Evolutionary conservation across 2,329 filamentous ascomycete genomes (phyloP).

Genomic region (Cordyceps pruinosa): DNA sequence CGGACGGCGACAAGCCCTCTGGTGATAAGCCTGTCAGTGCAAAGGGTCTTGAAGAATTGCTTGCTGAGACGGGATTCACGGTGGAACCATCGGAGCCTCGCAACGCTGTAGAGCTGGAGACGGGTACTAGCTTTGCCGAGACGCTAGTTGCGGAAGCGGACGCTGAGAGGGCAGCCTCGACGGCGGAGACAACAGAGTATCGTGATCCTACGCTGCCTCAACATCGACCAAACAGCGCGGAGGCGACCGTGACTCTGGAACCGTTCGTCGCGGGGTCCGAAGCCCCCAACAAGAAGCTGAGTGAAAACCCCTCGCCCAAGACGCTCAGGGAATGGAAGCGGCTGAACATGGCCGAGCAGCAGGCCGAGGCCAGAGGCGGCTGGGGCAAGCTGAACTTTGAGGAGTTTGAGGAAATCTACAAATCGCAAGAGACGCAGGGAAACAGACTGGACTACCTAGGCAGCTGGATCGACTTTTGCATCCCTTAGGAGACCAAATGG

Average conservation of each 20-base stretch:
- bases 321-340: conserved; percentile 43
- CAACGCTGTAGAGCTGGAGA: conserved; percentile 28
- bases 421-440: conserved; percentile 53
- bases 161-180: conserved; percentile 15
- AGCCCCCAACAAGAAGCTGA: not conserved
- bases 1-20: not conserved
- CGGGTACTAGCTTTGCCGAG: conserved; percentile 20
- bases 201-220: conserved; percentile 62
- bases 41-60: conserved; percentile 30
- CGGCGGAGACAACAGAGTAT: conserved; percentile 19
- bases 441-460: conserved; percentile 73
- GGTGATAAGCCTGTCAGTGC: conserved; percentile 9
- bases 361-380: conserved; percentile 66
- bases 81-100: conserved; percentile 27
- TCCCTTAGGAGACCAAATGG: conserved; percentile 39
- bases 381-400: conserved; percentile 69
- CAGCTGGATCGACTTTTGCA: conserved; percentile 82
- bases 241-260: conserved; percentile 2
- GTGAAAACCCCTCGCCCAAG: conserved; percentile 17
- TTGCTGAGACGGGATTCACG: conserved; percentile 39
- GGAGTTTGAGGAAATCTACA: conserved; percentile 75
- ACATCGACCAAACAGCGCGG: conserved; percentile 52
- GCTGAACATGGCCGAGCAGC: conserved; percentile 59
- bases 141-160: conserved; percentile 11
- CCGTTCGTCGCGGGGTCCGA: not conserved